These are phyloP conservation scores for Luffa aegyptiaca DNA, from an alignment of 306 rosid species.

Conservation along the genomic window DNA sequence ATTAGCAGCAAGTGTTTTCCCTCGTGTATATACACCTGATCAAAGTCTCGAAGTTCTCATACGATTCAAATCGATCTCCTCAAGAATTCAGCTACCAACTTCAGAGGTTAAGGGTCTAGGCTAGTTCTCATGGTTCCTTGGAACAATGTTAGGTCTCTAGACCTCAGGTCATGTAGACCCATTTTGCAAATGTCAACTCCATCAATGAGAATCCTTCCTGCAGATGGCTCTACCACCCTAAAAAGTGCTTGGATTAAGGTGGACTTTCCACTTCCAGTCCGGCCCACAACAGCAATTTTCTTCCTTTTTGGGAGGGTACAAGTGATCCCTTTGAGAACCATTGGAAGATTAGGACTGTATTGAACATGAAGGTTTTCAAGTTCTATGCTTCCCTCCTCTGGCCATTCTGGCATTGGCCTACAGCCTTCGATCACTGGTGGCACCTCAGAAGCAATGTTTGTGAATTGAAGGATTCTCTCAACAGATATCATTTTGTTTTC, in stretches of 20 bases:
- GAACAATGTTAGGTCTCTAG: slow-evolving; percentile 63
- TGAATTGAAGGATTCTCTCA: slow-evolving; percentile 71
- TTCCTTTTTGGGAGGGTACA: slow-evolving; percentile 53
- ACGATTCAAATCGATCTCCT: too few species aligned
- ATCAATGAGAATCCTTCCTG: slow-evolving; percentile 50
- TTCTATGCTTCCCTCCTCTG: slow-evolving; percentile 51
- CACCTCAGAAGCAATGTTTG: slow-evolving; percentile 56
- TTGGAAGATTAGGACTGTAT: slow-evolving; percentile 53
- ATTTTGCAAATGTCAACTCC: slow-evolving; percentile 46
- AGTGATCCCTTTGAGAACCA: slow-evolving; percentile 66
- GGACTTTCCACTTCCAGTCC: slow-evolving; percentile 87
- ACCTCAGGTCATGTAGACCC: slow-evolving; percentile 70
- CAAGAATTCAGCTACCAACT: too few species aligned
- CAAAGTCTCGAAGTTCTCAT: too few species aligned
- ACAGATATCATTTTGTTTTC: slow-evolving; percentile 92
- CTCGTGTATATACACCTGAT: too few species aligned
- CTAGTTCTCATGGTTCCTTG: slow-evolving; percentile 64
- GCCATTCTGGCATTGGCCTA: slow-evolving; percentile 71
- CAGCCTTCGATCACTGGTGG: slow-evolving; percentile 38
- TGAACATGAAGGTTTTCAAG: slow-evolving; percentile 46
- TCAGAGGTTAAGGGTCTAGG: slow-evolving; percentile 34
- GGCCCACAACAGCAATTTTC: slow-evolving; percentile 69
- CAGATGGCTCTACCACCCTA: slow-evolving; percentile 56
- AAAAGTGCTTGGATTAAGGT: slow-evolving; percentile 79
- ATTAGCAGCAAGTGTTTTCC: too few species aligned